A percentile compares a stretch with the other conserved stretches of the same genome.
phyloP scores from a whole-genome alignment of 1,139 yeast genomes.

The Maudiozyma humilis region DNA sequence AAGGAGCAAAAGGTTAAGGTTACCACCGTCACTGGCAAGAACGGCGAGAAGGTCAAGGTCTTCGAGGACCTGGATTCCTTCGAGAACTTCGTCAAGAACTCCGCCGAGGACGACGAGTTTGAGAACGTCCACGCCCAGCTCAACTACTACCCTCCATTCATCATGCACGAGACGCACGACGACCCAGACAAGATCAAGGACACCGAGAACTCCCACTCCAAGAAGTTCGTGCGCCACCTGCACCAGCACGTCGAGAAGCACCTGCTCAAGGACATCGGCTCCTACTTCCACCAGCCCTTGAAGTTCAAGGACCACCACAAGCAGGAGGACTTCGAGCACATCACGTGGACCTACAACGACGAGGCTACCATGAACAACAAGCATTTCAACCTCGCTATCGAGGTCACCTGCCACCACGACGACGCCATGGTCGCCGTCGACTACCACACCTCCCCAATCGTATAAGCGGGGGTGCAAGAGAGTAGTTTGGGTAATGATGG shows the following conservation, averaged over 20 bases:
- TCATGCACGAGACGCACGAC: constrained; percentile 56
- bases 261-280: constrained; percentile 56
- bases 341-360: constrained; percentile 50
- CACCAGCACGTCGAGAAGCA: constrained; percentile 71
- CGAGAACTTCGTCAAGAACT: constrained; percentile 59
- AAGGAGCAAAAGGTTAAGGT: constrained; percentile 28
- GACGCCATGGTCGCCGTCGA: constrained; percentile 55
- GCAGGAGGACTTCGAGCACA: constrained; percentile 39
- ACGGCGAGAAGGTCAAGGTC: constrained; percentile 30
- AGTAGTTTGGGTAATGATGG: too few species aligned
- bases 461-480: constrained; percentile 27
- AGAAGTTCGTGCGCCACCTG: constrained; percentile 64
- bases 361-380: constrained; percentile 38
- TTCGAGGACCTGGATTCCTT: constrained; percentile 60
- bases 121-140: constrained; percentile 61
- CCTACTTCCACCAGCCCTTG: constrained; percentile 48
- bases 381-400: constrained; percentile 49
- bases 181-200: constrained; percentile 68
- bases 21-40: constrained; percentile 22
- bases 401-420: constrained; percentile 50
- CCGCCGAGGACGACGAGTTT: constrained; percentile 68
- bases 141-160: constrained; percentile 64
- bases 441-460: constrained; percentile 37
- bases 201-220: constrained; percentile 61
- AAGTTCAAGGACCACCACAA: constrained; percentile 45